A percentile compares a stretch with the other conserved stretches of the same genome.
phyloP scores from a whole-genome alignment of 2,329 filamentous ascomycete species.

The Xylariaceae sp. region DNA sequence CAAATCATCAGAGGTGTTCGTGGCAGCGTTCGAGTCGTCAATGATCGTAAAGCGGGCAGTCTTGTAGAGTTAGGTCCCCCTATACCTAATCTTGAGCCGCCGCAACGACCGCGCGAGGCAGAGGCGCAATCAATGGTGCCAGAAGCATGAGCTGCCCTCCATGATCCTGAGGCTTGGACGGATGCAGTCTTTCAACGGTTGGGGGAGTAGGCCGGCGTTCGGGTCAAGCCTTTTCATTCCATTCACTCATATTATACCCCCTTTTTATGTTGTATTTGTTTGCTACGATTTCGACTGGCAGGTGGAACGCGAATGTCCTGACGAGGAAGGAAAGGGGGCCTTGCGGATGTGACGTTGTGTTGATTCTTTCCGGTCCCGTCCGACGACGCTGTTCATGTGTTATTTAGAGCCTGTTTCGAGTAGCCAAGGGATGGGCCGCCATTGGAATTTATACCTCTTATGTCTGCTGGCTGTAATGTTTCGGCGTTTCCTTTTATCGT shows the following conservation, averaged over 20 bases:
- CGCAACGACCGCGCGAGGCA: constrained; percentile 31
- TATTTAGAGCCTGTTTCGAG: constrained; percentile 18
- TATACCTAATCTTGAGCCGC: constrained; percentile 37
- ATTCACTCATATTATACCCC: constrained; percentile 38
- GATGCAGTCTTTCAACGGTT: constrained; percentile 31
- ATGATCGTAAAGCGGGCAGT: constrained; percentile 40
- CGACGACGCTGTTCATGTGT: constrained; percentile 22
- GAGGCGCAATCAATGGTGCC: constrained; percentile 27
- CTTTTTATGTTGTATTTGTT: constrained; percentile 36
- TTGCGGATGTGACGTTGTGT: constrained; percentile 25
- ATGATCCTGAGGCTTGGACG: constrained; percentile 21
- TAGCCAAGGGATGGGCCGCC: constrained; percentile 4
- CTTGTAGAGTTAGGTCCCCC: constrained; percentile 32
- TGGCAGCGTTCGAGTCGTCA: constrained; percentile 61
- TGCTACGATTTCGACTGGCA: constrained; percentile 29
- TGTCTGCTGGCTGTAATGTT: constrained; percentile 7
- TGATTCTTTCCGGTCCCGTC: constrained; percentile 21
- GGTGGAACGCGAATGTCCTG: constrained; percentile 31
- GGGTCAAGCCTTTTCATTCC: constrained; percentile 29
- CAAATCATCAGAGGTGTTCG: constrained; percentile 63
- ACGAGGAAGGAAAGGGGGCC: constrained; percentile 27
- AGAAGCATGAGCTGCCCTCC: constrained; percentile 25
- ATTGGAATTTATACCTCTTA: constrained; percentile 17
- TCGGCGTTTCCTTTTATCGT: constrained; percentile 7
- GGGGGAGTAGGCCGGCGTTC: constrained; percentile 30